Evolutionary conservation across 2,329 filamentous ascomycete genomes (phyloP), one percentile per base, ranked within the genome.

Genomic region (Alternaria conjuncta): DNA sequence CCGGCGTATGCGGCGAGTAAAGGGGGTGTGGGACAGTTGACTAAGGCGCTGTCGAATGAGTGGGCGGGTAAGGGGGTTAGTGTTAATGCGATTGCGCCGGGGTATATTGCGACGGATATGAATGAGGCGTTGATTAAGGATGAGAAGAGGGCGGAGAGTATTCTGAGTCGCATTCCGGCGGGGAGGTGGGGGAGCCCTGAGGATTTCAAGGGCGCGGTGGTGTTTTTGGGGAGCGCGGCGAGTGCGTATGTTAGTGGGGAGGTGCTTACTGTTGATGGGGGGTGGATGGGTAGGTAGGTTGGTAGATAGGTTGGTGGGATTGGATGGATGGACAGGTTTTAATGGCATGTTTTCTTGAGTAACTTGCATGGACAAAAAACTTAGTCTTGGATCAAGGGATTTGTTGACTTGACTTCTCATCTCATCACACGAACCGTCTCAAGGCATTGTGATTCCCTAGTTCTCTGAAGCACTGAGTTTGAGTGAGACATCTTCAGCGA

Each of bases 31-130:
- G 90, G 88, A 6, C 93, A 97, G 82, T 81, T 96, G 63, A 96
- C 93, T 55, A 96, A 96, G 82, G 90, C 90, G 25, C 84, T 97
- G 61, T 89, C 90, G 50, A 97, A 97, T 77, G 92, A 96, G 82
- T 97, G 94, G 94, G 88, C 90, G 0, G 80, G 84, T n/a, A 86
- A 89, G 74, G 93, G 93, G 3, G 86, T 97, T 65, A 92, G 87
- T 1, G 93, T 97, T 44, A 97, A 97, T 79, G 92, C 91, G 8
- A 92, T 97, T 75, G 93, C 94, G 3, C 94, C 94, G 0, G 94
- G 94, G 0, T 97, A 97, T 80, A 92, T 97, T 71, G 92, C 88
- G 54, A 97, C 94, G n/a, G 94, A 97, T 64, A 97, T 97, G 94
- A 97, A 97, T 78, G 86, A 86, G 69, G 94, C 93, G 3, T 81